Conservation (phyloP, 2,329 filamentous ascomycete species). For the Aspergillus spinulosporus region DNA sequence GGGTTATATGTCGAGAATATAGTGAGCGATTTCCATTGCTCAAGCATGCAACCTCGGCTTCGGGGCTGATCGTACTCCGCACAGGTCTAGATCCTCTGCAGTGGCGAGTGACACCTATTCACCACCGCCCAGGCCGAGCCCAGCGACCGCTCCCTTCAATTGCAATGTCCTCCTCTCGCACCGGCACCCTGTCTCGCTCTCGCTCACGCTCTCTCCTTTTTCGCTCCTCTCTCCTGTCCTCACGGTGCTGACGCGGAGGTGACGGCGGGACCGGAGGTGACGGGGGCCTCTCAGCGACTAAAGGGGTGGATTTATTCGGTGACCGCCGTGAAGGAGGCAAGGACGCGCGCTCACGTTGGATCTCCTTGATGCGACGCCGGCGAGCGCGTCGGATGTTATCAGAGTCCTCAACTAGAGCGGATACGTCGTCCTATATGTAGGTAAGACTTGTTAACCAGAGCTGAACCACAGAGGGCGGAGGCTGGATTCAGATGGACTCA, state of each 20-base stretch:
- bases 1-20: neutral
- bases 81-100: too few relatives aligned
- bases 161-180: constrained; percentile 24
- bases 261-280: constrained; percentile 21
- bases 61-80: neutral
- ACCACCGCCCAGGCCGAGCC: constrained; percentile 19
- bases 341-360: constrained; percentile 50
- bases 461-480: neutral
- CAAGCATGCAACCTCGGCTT: neutral
- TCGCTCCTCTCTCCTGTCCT: constrained; percentile 22
- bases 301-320: constrained; percentile 16
- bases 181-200: neutral
- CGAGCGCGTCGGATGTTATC: constrained; percentile 74
- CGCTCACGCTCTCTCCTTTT: constrained; percentile 25
- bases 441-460: neutral
- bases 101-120: neutral
- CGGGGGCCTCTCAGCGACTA: constrained; percentile 20
- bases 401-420: constrained; percentile 77
- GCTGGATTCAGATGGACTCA: constrained; percentile 50
- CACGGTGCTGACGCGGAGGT: constrained; percentile 22
- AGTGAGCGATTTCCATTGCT: neutral
- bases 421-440: constrained; percentile 72
- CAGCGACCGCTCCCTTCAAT: constrained; percentile 21
- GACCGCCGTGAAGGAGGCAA: constrained; percentile 22
- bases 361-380: constrained; percentile 59